Evolutionary conservation across 2,329 filamentous ascomycete genomes (phyloP).

Genomic region (Cercospora nicotianae): DNA sequence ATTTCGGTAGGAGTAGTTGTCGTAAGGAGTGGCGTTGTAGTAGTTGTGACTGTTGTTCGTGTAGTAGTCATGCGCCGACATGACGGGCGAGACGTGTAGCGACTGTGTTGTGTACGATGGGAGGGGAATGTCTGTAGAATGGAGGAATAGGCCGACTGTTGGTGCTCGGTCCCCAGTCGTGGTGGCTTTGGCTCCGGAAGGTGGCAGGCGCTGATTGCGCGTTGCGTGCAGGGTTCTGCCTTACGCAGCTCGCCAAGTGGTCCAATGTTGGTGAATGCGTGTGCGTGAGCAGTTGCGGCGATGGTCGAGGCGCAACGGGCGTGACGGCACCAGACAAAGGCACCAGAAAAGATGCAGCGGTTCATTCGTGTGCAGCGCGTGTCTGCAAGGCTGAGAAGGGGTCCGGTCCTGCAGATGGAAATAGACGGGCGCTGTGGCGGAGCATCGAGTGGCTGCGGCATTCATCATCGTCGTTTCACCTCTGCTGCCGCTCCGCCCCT

Average conservation of each 20-base stretch:
- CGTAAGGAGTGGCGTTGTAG: slow-evolving; percentile 42
- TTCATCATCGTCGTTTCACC: background rate
- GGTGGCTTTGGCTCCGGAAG: background rate
- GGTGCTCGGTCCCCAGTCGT: background rate
- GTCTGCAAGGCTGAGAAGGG: background rate
- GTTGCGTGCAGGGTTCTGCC: background rate
- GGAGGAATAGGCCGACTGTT: background rate
- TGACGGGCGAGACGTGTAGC: slow-evolving; percentile 13
- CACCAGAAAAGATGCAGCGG: background rate
- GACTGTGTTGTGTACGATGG: slow-evolving; percentile 2
- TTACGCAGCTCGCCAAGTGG: background rate
- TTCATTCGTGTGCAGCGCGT: background rate
- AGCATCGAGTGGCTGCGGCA: background rate
- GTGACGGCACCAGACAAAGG: background rate
- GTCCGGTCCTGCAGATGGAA: background rate
- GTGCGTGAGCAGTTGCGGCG: background rate
- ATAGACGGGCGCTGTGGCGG: background rate
- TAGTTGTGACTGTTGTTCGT: slow-evolving; percentile 39
- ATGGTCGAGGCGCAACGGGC: background rate
- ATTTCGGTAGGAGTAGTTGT: slow-evolving; percentile 46
- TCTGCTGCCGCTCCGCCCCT: background rate
- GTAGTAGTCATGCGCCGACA: slow-evolving; percentile 53
- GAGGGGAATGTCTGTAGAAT: background rate
- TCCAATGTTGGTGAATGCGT: background rate
- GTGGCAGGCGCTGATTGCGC: slow-evolving; percentile 6